These are phyloP conservation scores for Hamamelis virginiana DNA, from an alignment of 164 flowering plant species.

Conservation along the genomic window DNA sequence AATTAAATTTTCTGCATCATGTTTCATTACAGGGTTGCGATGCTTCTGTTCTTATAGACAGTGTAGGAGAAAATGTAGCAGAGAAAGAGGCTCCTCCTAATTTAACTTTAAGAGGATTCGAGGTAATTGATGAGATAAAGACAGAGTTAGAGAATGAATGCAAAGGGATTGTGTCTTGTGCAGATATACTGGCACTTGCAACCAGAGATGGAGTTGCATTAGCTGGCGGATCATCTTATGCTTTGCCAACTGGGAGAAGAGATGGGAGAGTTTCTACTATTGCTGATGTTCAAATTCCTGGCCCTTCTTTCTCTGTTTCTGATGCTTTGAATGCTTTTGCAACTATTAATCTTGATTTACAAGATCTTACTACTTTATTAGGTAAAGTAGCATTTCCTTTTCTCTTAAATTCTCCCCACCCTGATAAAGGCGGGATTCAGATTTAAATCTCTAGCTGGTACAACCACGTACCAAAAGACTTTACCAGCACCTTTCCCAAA, in stretches of 20 bases:
- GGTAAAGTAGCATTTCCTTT: no score
- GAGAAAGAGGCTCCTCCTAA: conserved; percentile 36
- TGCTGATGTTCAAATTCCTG: conserved; percentile 31
- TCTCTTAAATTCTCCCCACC: no score
- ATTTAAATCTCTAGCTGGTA: no score
- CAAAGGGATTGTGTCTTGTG: conserved; percentile 31
- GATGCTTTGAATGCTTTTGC: conserved; percentile 18
- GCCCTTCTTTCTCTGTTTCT: conserved; percentile 20
- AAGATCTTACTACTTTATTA: conserved; percentile 34
- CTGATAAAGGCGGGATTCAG: no score
- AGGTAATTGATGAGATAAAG: conserved; percentile 42
- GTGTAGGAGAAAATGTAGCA: conserved; percentile 13
- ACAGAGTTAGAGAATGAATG: conserved; percentile 24
- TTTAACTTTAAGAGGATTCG: conserved; percentile 32
- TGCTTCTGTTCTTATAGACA: conserved; percentile 36
- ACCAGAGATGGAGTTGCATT: conserved; percentile 31
- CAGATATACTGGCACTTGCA: conserved; percentile 33
- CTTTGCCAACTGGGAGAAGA: conserved; percentile 39
- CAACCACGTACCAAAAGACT: no score
- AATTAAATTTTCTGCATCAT: no score
- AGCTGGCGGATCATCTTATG: conserved; percentile 33
- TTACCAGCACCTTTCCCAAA: no score
- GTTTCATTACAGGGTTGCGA: conserved; percentile 36
- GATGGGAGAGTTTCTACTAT: conserved; percentile 38
- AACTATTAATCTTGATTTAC: conserved; percentile 23